Evolutionary conservation across 192 early-diverging fungal genomes (phyloP), one percentile per base, ranked within the genome.

Genomic region (Lobulomyces angularis): DNA sequence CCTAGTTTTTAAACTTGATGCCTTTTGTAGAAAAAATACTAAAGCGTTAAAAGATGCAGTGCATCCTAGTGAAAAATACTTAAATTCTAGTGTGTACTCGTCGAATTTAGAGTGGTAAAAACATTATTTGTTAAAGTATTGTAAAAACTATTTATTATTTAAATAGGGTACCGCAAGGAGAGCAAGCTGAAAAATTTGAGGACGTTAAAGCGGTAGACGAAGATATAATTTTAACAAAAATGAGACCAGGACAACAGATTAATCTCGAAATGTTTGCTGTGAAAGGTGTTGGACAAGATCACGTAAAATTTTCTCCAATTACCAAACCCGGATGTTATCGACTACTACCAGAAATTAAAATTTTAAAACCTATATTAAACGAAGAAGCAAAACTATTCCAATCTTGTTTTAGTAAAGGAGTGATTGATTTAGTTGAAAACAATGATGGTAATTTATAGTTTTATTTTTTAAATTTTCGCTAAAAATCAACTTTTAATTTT

Each of bases 261-360:
- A 64, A 75, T 27, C 58, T 86, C 41, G 86, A 88, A 51, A 46
- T 88, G 39, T 91, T 95, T 55, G 85, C 83, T 53, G 71, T 74
- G 26, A 95, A 94, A 65, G 91, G 94, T 9, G 67, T 87, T 35
- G 94, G 91, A 24, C 80, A 84, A 57, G 90, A 94, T 48, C 94
- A 97, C 41, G 90, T 91, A 45, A 97, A 97, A 47, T 97, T 81
- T 71, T 94, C 90, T 3, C 94, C 94, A 7, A 91, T 94, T 19
- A 72, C 71, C 71, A 27, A 86, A 2, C 92, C 90, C 2, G 94
- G 91, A 2, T 85, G 88, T 19, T 97, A 97, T 57, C 77, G 94
- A 18, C 60, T 97, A 37, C 63, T 97, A 25, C 94, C 94, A 3
- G 82, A 90, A 27, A 97, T 97, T 40, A 64, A 75, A 41, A 74